Conservation (phyloP, 768 basidiomycete species). For the Suillus subalutaceus region DNA sequence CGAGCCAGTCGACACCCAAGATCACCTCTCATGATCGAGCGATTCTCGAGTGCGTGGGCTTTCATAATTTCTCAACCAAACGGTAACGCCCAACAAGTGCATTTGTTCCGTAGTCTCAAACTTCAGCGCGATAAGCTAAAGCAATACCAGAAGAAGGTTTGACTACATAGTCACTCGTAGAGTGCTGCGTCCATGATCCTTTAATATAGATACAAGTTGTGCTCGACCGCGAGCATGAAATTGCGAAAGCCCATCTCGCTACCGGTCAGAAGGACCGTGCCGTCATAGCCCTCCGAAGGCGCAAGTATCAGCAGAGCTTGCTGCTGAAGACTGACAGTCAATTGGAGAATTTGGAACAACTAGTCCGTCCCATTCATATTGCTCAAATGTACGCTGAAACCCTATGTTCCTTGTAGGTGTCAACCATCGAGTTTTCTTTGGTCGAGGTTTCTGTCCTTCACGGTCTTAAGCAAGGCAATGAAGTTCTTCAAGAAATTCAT, state of each 20-base stretch:
- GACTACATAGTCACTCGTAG: conserved; percentile 16
- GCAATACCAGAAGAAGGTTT: conserved; percentile 93
- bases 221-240: conserved; percentile 85
- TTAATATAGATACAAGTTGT: conserved; percentile 75
- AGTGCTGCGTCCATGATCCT: not conserved
- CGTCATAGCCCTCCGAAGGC: conserved; percentile 80
- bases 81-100: conserved; percentile 22
- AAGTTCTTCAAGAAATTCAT: conserved; percentile 92
- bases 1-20: conserved; percentile 77
- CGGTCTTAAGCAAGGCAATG: conserved; percentile 91
- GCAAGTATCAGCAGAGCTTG: conserved; percentile 93
- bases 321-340: conserved; percentile 89
- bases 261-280: conserved; percentile 88
- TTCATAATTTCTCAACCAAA: conserved; percentile 17
- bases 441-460: conserved; percentile 92
- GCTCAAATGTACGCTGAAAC: not conserved
- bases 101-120: conserved; percentile 68
- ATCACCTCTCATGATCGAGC: conserved; percentile 93
- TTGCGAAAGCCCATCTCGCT: conserved; percentile 82
- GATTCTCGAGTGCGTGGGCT: conserved; percentile 81
- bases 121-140: conserved; percentile 93
- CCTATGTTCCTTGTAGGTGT: conserved; percentile 59
- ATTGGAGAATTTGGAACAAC: conserved; percentile 83
- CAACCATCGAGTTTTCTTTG: conserved; percentile 94
- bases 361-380: conserved; percentile 52